Percentiles rank a stretch among this genome's conserved stretches.
These are phyloP conservation scores for Suillus placidus DNA, from an alignment of 768 basidiomycete species.

Conservation along the genomic window DNA sequence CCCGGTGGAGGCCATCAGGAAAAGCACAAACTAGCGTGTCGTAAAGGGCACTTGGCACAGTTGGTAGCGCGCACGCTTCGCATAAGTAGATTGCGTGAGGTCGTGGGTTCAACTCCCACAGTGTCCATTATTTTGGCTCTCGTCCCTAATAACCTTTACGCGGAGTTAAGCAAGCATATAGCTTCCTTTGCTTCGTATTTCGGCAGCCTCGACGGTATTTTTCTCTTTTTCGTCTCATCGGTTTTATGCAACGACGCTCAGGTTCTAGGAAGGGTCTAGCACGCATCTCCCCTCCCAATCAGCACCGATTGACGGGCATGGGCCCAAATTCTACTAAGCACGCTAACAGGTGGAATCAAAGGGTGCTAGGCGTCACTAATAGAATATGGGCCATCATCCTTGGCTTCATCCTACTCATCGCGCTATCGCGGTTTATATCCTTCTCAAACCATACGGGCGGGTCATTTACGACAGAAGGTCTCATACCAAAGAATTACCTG, in stretches of 20 bases:
- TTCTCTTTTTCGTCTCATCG: conserved; percentile 12
- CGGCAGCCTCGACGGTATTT: not conserved
- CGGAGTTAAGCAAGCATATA: not conserved
- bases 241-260: conserved; percentile 62
- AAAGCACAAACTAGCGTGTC: no score
- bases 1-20: no score
- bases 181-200: not conserved
- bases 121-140: conserved; percentile 39
- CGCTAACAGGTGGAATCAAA: conserved; percentile 53
- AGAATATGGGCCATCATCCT: conserved; percentile 69
- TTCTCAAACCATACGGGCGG: conserved; percentile 38
- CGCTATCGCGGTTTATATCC: conserved; percentile 58
- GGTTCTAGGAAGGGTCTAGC: conserved; percentile 51
- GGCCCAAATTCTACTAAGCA: conserved; percentile 48
- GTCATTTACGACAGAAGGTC: conserved; percentile 43
- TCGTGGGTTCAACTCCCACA: conserved; percentile 61
- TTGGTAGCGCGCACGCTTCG: conserved; percentile 66
- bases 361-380: conserved; percentile 63
- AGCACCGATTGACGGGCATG: conserved; percentile 46
- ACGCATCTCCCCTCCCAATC: conserved; percentile 54
- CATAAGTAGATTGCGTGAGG: conserved; percentile 47
- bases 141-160: not conserved
- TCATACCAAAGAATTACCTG: conserved; percentile 82
- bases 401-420: conserved; percentile 55
- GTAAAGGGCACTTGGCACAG: conserved; percentile 56